A percentile compares a stretch with the other conserved stretches of the same genome.
Conservation (phyloP, 192 early-diverging fungal species). For the Coemansia aciculifera region DNA sequence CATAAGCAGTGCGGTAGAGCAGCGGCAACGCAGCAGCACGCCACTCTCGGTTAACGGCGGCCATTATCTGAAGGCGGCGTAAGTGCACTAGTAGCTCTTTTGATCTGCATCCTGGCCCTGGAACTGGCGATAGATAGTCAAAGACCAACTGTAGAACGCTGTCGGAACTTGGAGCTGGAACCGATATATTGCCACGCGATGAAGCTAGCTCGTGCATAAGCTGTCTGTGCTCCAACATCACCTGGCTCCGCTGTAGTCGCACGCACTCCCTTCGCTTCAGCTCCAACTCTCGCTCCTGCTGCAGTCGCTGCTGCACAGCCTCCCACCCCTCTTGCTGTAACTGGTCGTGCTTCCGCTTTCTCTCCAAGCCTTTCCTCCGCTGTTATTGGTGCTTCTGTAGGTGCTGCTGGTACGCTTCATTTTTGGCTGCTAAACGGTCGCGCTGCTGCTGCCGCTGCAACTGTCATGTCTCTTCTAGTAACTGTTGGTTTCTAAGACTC, state of each 20-base stretch:
- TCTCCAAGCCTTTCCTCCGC: no score
- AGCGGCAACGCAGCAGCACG: neutral
- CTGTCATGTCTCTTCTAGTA: no score
- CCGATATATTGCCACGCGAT: neutral
- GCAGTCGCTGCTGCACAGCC: no score
- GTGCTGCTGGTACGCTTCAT: no score
- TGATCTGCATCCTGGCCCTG: neutral
- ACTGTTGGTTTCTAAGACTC: no score
- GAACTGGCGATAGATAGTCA: neutral
- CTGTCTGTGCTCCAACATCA: neutral
- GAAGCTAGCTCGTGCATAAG: neutral
- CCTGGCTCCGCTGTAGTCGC: neutral
- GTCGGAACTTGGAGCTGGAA: neutral
- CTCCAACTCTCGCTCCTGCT: neutral
- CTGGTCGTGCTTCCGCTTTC: no score
- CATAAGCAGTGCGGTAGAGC: neutral
- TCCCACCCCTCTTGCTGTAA: no score
- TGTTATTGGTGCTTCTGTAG: no score
- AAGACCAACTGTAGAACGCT: neutral
- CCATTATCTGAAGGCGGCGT: neutral
- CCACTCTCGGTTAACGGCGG: constrained; percentile 12
- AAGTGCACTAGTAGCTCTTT: neutral
- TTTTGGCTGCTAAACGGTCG: no score
- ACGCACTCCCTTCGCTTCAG: neutral
- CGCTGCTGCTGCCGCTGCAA: no score